phyloP scores from a whole-genome alignment of 1,139 yeast genomes.

The Wickerhamiella infanticola region DNA sequence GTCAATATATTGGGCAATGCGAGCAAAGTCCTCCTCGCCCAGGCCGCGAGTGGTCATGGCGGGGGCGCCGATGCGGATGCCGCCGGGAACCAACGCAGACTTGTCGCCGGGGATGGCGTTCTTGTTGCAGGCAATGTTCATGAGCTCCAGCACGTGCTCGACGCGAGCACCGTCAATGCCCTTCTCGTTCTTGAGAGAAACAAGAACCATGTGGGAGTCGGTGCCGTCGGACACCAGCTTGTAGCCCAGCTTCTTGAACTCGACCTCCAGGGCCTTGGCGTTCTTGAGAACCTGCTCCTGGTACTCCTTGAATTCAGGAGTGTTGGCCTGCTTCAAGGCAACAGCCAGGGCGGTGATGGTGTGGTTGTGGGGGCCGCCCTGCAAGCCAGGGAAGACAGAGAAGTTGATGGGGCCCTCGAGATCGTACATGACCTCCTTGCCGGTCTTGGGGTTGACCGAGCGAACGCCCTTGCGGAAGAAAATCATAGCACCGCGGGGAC shows the following conservation, averaged over 20 bases:
- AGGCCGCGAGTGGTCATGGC: slow-evolving; percentile 98
- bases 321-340: slow-evolving; percentile 76
- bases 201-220: slow-evolving; percentile 82
- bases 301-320: slow-evolving; percentile 76
- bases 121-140: slow-evolving; percentile 88
- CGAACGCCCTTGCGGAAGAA: slow-evolving; percentile 86
- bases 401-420: slow-evolving; percentile 84
- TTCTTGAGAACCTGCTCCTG: slow-evolving; percentile 70
- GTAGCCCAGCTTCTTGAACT: slow-evolving; percentile 53
- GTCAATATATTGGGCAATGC: slow-evolving; percentile 66
- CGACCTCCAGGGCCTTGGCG: slow-evolving; percentile 61
- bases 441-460: slow-evolving; percentile 62
- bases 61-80: slow-evolving; percentile 92
- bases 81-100: slow-evolving; percentile 89
- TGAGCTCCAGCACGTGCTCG: slow-evolving; percentile 77
- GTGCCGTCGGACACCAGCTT: slow-evolving; percentile 83
- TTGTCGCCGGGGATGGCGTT: slow-evolving; percentile 94
- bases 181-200: slow-evolving; percentile 60
- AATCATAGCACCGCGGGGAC: slow-evolving; percentile 98
- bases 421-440: slow-evolving; percentile 75
- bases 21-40: slow-evolving; percentile 57
- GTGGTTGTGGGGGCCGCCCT: slow-evolving; percentile 98
- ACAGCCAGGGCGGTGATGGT: slow-evolving; percentile 92
- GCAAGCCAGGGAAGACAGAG: slow-evolving; percentile 97
- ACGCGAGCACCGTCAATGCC: slow-evolving; percentile 91